These are phyloP conservation scores for Atkinsonella texensis DNA, from an alignment of 2,329 filamentous ascomycete species.

Conservation along the genomic window DNA sequence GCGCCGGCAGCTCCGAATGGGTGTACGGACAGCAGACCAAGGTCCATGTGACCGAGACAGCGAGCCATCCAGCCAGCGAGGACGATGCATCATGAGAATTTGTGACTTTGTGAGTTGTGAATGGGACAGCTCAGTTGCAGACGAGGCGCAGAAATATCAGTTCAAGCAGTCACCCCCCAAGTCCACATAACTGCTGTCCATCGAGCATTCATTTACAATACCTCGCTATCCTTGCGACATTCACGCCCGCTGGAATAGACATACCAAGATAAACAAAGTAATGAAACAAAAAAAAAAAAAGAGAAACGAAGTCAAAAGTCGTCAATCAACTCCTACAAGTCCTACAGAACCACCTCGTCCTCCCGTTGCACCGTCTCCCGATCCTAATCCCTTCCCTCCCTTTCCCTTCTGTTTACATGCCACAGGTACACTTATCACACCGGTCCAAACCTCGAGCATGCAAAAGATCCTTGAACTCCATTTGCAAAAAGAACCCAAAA, in stretches of 20 bases:
- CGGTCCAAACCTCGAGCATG: constrained; percentile 5
- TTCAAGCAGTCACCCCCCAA: not conserved
- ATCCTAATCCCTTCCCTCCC: constrained; percentile 1
- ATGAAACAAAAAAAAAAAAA: not conserved
- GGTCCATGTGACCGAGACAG: not conserved
- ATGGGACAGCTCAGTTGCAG: not conserved
- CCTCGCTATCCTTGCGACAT: not conserved
- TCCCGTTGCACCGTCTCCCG: not conserved
- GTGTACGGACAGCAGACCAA: not conserved
- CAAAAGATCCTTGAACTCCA: constrained; percentile 24
- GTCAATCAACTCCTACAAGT: constrained; percentile 12
- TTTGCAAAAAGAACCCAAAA: constrained; percentile 27
- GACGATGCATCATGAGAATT: not conserved
- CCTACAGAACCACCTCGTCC: constrained; percentile 8
- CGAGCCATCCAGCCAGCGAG: too few species aligned
- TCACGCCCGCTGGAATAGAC: not conserved
- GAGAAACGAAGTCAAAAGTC: constrained; percentile 3
- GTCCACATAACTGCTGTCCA: not conserved
- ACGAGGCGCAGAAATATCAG: not conserved
- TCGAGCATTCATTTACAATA: not conserved
- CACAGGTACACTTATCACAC: constrained; percentile 7
- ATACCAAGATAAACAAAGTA: not conserved
- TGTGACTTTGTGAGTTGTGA: too few species aligned
- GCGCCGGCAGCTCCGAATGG: not conserved
- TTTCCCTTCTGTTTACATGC: constrained; percentile 11